These are phyloP conservation scores for Colletotrichum endophyticum DNA, from an alignment of 2,329 filamentous ascomycete genomes.

Conservation along the genomic window DNA sequence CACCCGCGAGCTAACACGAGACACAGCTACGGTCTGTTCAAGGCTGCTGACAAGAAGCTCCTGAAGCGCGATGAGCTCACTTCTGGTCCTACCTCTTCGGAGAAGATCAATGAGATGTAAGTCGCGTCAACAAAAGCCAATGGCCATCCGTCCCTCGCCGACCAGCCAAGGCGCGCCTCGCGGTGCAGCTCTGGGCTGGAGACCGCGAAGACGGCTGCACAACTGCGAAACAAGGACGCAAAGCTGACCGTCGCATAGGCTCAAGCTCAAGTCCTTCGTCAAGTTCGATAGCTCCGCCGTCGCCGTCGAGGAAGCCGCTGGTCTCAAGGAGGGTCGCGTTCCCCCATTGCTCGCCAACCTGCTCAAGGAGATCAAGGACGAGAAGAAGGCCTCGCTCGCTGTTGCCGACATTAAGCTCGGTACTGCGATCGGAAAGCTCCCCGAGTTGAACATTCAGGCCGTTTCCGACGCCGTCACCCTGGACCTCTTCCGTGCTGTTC, in stretches of 20 bases:
- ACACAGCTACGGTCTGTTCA: constrained; percentile 91
- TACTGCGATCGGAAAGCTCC: constrained; percentile 90
- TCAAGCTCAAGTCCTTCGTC: constrained; percentile 96
- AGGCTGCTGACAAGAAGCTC: constrained; percentile 98
- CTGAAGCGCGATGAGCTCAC: constrained; percentile 85
- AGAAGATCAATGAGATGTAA: constrained; percentile 86
- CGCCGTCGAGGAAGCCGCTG: constrained; percentile 88
- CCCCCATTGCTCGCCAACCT: constrained; percentile 83
- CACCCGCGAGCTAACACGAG: neutral
- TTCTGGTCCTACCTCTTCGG: constrained; percentile 76
- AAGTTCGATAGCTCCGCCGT: constrained; percentile 95
- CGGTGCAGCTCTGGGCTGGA: neutral
- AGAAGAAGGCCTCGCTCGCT: constrained; percentile 95
- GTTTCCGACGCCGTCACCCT: constrained; percentile 81
- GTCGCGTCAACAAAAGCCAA: constrained; percentile 36
- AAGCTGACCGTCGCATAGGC: constrained; percentile 48
- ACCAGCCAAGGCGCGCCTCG: neutral
- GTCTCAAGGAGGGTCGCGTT: constrained; percentile 87
- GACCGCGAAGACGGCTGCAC: neutral
- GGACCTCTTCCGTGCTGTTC: constrained; percentile 94
- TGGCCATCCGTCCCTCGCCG: neutral
- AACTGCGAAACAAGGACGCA: neutral
- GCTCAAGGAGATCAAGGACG: constrained; percentile 89
- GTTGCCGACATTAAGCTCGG: constrained; percentile 94
- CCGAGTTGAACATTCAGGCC: constrained; percentile 81